A percentile compares a stretch with the other conserved stretches of the same genome.
These are phyloP conservation scores for Acanthamoeba castellanii DNA, from an alignment of 208 protist genomes.

Conservation along the genomic window DNA sequence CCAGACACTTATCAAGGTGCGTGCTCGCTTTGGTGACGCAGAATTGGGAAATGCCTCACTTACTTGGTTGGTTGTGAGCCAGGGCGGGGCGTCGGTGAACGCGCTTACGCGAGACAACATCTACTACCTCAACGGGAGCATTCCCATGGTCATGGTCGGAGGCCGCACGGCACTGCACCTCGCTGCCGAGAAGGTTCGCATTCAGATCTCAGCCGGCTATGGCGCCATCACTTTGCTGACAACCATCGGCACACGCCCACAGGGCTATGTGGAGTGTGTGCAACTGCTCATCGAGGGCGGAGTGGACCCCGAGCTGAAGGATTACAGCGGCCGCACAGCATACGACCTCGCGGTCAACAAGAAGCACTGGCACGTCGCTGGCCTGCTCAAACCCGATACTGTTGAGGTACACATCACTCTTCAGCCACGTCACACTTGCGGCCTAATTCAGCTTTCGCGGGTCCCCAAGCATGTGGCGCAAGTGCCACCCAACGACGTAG, in stretches of 20 bases:
- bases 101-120: constrained; percentile 2
- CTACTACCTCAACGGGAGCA: constrained; percentile 61
- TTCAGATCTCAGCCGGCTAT: background rate
- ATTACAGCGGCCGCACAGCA: constrained; percentile 50
- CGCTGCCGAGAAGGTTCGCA: constrained; percentile 17
- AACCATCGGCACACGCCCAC: background rate
- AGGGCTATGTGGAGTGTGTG: constrained; percentile 22
- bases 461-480: background rate
- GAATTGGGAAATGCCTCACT: too few species aligned
- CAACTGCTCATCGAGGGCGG: background rate
- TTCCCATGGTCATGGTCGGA: constrained; percentile 36
- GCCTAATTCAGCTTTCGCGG: too few species aligned
- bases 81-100: background rate
- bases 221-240: background rate
- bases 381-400: background rate
- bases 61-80: too few species aligned
- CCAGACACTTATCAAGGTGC: background rate
- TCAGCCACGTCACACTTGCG: too few species aligned
- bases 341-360: constrained; percentile 53
- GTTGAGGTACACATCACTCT: constrained; percentile 10
- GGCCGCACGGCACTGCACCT: constrained; percentile 39
- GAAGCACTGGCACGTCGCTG: background rate
- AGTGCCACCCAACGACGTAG: background rate
- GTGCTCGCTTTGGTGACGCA: background rate
- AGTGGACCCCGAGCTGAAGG: background rate